Base-by-base conservation (phyloP, 2,329 filamentous ascomycete genomes). In the Fusarium sp. region DNA sequence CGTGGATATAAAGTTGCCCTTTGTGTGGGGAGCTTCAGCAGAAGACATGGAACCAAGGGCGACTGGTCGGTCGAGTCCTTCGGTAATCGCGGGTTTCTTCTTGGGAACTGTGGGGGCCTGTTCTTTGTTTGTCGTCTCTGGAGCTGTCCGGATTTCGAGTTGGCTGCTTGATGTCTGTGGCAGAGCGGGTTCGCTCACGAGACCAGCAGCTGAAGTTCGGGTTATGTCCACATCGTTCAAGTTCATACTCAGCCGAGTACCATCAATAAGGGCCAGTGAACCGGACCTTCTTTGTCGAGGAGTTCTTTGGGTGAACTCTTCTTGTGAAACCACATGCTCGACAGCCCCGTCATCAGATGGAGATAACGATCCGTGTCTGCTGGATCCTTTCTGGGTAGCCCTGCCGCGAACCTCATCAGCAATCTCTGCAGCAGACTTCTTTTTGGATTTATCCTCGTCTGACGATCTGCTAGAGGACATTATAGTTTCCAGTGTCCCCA, bases 401-500 rank as follows among this genome's bases (percentile, higher is more conserved):
- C 86, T 83, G 27, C 85, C 87, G 43, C 84, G 86, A 38, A 88
- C 83, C 58, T 87, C 84, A 9, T 86, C 85, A 1, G 85, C 84
- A 27, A 90, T 80, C 60, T 88, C 87, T 2, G 85, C 81, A 1
- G 88, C 88, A 1, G 87, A 83, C 74, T 86, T 89, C 77, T 88
- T 89, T 71, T 85, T 87, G n/a, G 84, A 81, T 71, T 84, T 86
- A 44, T 89, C 88, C 68, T 90, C 89, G 25, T 89, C 88, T 0
- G 88, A 90, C 3, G 88, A 90, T 27, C 88, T 84, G 65, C 88
- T 90, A 1, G 87, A 89, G 25, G 88, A 90, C 83, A 90, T 90
- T 74, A 91, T 91, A 1, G 89, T 91, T 73, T 91, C 88, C 6
- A 91, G 78, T 1, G 88, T 90, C 5, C 88, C 87, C 77, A 90